Conservation (phyloP, 306 rosid genomes). For the Astragalus membranaceus region DNA sequence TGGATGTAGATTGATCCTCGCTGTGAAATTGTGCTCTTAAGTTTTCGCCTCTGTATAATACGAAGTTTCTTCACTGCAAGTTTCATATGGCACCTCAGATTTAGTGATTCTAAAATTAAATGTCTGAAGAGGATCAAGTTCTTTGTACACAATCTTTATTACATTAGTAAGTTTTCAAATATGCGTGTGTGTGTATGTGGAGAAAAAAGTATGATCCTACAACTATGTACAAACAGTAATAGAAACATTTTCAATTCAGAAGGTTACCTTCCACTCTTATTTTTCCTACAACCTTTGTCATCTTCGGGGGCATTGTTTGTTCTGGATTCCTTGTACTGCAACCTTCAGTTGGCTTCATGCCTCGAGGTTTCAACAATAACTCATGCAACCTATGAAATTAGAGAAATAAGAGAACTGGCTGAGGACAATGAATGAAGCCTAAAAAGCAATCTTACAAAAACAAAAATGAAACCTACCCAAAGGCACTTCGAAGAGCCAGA, state of each 20-base stretch:
- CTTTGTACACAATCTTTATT: background rate
- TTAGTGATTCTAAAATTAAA: background rate
- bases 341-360: slow-evolving; percentile 46
- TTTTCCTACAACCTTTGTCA: slow-evolving; percentile 74
- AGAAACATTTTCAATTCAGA: background rate
- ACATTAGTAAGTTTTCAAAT: background rate
- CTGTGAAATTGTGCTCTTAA: slow-evolving; percentile 64
- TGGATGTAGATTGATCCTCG: slow-evolving; percentile 69
- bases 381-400: slow-evolving; percentile 53
- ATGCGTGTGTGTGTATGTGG: background rate
- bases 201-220: background rate
- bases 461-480: slow-evolving; percentile 57
- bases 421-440: slow-evolving; percentile 9
- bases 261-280: slow-evolving; percentile 87
- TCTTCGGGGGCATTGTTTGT: slow-evolving; percentile 50
- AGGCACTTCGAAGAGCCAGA: slow-evolving; percentile 76
- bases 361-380: slow-evolving; percentile 76
- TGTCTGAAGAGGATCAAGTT: slow-evolving; percentile 1
- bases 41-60: slow-evolving; percentile 71
- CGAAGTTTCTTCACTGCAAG: slow-evolving; percentile 78
- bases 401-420: slow-evolving; percentile 7
- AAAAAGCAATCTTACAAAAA: background rate
- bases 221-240: background rate
- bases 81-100: slow-evolving; percentile 13
- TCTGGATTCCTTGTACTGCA: slow-evolving; percentile 45